A percentile compares a stretch with the other conserved stretches of the same genome.
Conservation (phyloP, 2,329 filamentous ascomycete genomes). For the Akanthomyces lecanii region DNA sequence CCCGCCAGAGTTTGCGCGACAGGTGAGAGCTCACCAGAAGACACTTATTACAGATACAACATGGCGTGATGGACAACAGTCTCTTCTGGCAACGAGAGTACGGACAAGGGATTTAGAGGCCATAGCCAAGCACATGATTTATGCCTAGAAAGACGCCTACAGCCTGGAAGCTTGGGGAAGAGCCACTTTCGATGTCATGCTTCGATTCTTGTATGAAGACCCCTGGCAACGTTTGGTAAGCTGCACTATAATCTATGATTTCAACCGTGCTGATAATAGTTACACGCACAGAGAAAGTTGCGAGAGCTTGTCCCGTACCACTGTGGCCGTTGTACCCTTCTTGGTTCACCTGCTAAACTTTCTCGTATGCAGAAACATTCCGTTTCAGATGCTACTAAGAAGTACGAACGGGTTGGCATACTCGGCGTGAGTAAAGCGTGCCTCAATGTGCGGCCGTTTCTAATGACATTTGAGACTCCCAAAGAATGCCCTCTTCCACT, state of each 20-base stretch:
- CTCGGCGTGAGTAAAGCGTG: background rate
- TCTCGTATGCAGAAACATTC: background rate
- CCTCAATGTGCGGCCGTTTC: background rate
- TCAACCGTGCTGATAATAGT: background rate
- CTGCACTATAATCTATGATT: background rate
- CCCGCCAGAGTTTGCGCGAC: background rate
- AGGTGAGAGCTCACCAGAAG: background rate
- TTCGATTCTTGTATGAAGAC: slow-evolving; percentile 86
- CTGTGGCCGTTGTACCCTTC: background rate
- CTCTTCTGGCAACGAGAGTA: background rate
- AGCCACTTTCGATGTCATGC: slow-evolving; percentile 87
- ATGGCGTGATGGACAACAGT: background rate
- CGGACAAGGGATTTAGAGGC: background rate
- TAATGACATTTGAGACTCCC: background rate
- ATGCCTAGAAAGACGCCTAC: slow-evolving; percentile 41
- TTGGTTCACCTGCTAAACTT: background rate
- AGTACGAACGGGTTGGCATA: background rate
- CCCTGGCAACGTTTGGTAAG: background rate
- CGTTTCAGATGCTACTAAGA: background rate
- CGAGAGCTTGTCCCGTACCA: background rate
- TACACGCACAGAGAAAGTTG: background rate
- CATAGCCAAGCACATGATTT: background rate
- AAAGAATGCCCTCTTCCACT: background rate
- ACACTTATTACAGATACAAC: background rate
- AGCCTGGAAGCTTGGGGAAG: slow-evolving; percentile 89